Evolutionary conservation across 768 basidiomycete genomes (phyloP).

Genomic region (Suillus hirtellus): DNA sequence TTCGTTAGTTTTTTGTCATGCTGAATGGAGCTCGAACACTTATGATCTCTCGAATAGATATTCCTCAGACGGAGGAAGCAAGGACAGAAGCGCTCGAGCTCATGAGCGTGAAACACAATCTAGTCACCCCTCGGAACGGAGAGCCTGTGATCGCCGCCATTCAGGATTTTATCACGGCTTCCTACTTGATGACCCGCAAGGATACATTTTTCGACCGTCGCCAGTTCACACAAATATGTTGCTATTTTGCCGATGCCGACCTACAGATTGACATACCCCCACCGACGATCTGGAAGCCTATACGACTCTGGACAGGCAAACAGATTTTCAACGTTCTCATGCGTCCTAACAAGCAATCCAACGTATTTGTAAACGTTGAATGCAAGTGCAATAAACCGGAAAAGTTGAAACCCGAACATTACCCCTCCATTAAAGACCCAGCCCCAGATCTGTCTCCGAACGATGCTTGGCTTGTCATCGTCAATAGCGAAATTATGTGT

Average conservation of each 20-base stretch:
- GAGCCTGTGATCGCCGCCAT: constrained; percentile 99
- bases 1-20: constrained; percentile 59
- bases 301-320: constrained; percentile 95
- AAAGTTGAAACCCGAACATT: constrained; percentile 66
- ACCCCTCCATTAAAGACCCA: constrained; percentile 52
- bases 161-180: constrained; percentile 99
- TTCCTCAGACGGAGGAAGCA: constrained; percentile 98
- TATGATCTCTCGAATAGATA: constrained; percentile 53
- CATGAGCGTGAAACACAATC: constrained; percentile 95
- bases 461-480: constrained; percentile 95
- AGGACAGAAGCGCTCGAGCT: constrained; percentile 95
- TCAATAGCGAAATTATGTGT: constrained; percentile 99
- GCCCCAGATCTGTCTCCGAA: constrained; percentile 90
- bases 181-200: constrained; percentile 89
- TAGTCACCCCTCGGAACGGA: constrained; percentile 97
- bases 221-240: constrained; percentile 96
- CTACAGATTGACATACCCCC: constrained; percentile 94
- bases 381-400: constrained; percentile 91
- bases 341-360: constrained; percentile 83
- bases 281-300: constrained; percentile 91
- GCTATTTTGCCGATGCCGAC: constrained; percentile 89
- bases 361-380: constrained; percentile 92
- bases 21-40: neutral
- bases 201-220: constrained; percentile 92
- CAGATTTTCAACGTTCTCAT: constrained; percentile 98